Evolutionary conservation across 1,284 basidiomycete species (phyloP).

Genomic region (Phellinidium pouzarii): DNA sequence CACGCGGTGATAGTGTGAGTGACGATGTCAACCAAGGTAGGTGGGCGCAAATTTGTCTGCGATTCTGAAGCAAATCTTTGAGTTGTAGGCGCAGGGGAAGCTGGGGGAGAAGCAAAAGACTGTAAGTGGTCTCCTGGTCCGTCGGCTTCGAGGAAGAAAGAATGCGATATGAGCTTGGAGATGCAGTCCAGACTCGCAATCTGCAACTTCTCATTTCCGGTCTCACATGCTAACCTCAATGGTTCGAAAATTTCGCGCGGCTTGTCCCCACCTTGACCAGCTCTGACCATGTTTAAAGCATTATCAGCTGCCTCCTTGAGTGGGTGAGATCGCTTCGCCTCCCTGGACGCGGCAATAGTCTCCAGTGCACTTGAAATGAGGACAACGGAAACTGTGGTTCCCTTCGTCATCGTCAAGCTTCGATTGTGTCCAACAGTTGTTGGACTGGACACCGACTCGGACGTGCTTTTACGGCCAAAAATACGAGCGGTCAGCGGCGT

Average conservation of each 20-base stretch:
- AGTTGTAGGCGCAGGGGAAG: constrained; percentile 52
- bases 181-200: constrained; percentile 94
- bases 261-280: constrained; percentile 59
- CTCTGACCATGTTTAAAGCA: constrained; percentile 79
- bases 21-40: constrained; percentile 83
- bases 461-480: constrained; percentile 19
- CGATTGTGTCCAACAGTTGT: constrained; percentile 35
- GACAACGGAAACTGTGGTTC: constrained; percentile 67
- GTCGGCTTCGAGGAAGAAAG: constrained; percentile 78
- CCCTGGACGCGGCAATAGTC: constrained; percentile 80
- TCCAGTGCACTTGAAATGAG: constrained; percentile 85
- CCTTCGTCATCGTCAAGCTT: constrained; percentile 66
- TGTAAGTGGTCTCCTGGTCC: constrained; percentile 29
- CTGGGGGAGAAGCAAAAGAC: constrained; percentile 55
- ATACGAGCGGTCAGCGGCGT: constrained; percentile 12
- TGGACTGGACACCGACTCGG: constrained; percentile 18
- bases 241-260: constrained; percentile 90
- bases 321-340: constrained; percentile 79
- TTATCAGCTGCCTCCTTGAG: constrained; percentile 77
- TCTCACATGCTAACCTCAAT: constrained; percentile 89
- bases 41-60: constrained; percentile 46
- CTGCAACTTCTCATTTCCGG: constrained; percentile 85
- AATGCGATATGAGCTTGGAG: constrained; percentile 92
- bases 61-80: constrained; percentile 40
- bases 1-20: constrained; percentile 91